Conservation (phyloP, 768 basidiomycete species). For the Tylopilus intermedius region DNA sequence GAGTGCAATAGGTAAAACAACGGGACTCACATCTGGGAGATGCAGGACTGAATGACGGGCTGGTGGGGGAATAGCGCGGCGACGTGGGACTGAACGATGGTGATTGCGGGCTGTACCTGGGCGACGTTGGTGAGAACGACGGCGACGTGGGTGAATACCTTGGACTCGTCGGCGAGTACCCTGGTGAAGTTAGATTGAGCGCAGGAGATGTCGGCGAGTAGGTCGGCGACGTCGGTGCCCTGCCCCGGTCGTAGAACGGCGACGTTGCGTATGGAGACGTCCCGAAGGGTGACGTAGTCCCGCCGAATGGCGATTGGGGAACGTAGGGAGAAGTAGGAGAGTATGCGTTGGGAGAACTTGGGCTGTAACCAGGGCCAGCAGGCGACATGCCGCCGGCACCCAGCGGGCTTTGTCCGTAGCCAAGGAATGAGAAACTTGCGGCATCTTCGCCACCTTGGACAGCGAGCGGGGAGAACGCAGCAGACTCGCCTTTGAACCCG, state of each 20-base stretch:
- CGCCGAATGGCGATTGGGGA: slow-evolving; percentile 76
- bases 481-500: slow-evolving; percentile 75
- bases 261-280: slow-evolving; percentile 80
- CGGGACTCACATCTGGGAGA: slow-evolving; percentile 75
- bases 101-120: slow-evolving; percentile 82
- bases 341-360: slow-evolving; percentile 85
- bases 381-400: slow-evolving; percentile 88
- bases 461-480: slow-evolving; percentile 93
- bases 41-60: slow-evolving; percentile 88
- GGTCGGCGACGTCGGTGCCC: slow-evolving; percentile 69
- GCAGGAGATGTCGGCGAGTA: slow-evolving; percentile 88
- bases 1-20: neutral
- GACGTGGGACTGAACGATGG: slow-evolving; percentile 90
- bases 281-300: slow-evolving; percentile 79
- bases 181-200: slow-evolving; percentile 76
- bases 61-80: slow-evolving; percentile 84
- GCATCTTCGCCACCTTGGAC: slow-evolving; percentile 82
- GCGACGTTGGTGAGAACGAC: slow-evolving; percentile 81
- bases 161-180: slow-evolving; percentile 63
- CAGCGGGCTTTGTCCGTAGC: slow-evolving; percentile 81
- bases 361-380: slow-evolving; percentile 81
- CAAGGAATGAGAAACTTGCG: slow-evolving; percentile 66
- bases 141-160: slow-evolving; percentile 84
- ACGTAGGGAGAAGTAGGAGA: slow-evolving; percentile 89
- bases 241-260: slow-evolving; percentile 70